A percentile compares a stretch with the other conserved stretches of the same genome.
Evolutionary conservation across 1,284 basidiomycete genomes (phyloP).

Genomic region (Ustilago shanxiensis): DNA sequence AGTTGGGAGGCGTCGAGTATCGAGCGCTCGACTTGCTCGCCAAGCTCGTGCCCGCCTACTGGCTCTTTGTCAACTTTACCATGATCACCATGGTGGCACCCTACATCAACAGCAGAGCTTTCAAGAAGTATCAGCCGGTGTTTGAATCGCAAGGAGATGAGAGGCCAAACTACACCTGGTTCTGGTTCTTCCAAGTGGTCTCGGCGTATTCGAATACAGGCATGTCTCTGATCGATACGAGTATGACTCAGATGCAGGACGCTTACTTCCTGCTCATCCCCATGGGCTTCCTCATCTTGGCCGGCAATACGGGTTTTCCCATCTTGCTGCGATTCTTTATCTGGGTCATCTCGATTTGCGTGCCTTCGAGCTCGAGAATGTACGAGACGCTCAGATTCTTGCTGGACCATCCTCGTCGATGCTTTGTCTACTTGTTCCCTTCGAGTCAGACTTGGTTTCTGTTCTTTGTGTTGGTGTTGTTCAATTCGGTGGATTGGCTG

Average conservation of each 20-base stretch:
- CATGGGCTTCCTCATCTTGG: slow-evolving; percentile 79
- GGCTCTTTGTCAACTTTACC: slow-evolving; percentile 42
- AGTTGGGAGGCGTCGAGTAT: slow-evolving; percentile 94
- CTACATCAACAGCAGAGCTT: slow-evolving; percentile 58
- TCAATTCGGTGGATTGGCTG: slow-evolving; percentile 86
- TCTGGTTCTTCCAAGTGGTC: slow-evolving; percentile 84
- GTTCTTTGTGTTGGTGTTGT: slow-evolving; percentile 76
- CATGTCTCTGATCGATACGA: slow-evolving; percentile 85
- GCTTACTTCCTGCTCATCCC: slow-evolving; percentile 84
- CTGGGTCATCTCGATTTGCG: slow-evolving; percentile 80
- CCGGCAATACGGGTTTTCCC: slow-evolving; percentile 85
- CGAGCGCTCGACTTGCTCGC: slow-evolving; percentile 84
- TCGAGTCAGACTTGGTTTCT: slow-evolving; percentile 92
- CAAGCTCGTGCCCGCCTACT: slow-evolving; percentile 62
- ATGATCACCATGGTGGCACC: slow-evolving; percentile 62
- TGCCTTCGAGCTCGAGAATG: slow-evolving; percentile 76
- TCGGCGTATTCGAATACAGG: slow-evolving; percentile 93
- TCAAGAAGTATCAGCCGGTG: slow-evolving; percentile 53
- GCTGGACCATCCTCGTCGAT: slow-evolving; percentile 92
- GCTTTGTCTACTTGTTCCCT: slow-evolving; percentile 95
- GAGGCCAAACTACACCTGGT: slow-evolving; percentile 75
- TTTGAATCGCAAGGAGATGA: slow-evolving; percentile 59
- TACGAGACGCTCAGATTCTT: slow-evolving; percentile 90
- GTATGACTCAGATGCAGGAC: slow-evolving; percentile 86
- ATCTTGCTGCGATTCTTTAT: slow-evolving; percentile 69